Conservation (phyloP, 2,329 filamentous ascomycete genomes). For the Neonectria ditissima region DNA sequence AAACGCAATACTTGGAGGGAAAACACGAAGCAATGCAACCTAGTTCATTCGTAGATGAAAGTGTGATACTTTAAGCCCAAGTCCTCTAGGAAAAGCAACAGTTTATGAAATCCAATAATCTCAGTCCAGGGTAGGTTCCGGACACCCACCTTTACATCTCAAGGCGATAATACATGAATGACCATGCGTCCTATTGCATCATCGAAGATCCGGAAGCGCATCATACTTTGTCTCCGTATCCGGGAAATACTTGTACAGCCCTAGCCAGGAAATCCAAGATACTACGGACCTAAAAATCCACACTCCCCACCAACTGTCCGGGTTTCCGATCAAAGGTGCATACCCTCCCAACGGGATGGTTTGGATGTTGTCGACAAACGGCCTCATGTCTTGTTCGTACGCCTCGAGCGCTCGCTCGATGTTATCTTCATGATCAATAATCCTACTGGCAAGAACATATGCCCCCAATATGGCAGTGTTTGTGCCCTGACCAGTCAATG, state of each 20-base stretch:
- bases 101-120: too few species aligned
- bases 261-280: neutral
- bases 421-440: neutral
- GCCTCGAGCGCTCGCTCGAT: neutral
- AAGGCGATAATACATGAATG: too few species aligned
- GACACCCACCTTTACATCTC: too few species aligned
- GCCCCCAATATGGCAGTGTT: neutral
- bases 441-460: neutral
- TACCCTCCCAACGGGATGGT: neutral
- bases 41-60: too few species aligned
- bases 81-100: too few species aligned
- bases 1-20: too few species aligned
- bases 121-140: too few species aligned
- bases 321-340: neutral
- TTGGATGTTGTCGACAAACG: neutral
- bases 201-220: neutral
- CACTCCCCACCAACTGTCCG: neutral
- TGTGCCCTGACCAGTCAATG: neutral
- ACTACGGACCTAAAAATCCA: neutral
- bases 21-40: too few species aligned
- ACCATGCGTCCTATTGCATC: too few species aligned
- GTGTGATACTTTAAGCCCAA: too few species aligned
- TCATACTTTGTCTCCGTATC: neutral
- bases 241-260: neutral
- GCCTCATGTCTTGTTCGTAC: neutral